Base-by-base conservation (phyloP, 352 stramenopile genomes). In the Pythium phragmitis region DNA sequence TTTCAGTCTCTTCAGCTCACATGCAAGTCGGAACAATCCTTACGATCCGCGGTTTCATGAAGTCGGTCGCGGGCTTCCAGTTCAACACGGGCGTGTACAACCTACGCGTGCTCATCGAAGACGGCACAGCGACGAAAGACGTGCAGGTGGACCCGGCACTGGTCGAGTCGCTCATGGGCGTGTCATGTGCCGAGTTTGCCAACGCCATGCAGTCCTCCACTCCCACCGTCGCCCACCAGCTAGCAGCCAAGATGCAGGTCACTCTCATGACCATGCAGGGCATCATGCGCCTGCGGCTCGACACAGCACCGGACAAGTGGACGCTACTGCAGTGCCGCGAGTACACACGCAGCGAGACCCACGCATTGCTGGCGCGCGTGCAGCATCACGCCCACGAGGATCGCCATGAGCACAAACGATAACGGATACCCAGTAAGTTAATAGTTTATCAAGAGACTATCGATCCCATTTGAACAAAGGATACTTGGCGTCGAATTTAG, bases 1-100 rank as follows among this genome's bases (percentile, higher is more conserved):
- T 71, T 7, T n/a, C 53, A 0, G 45, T 34, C 0, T 28, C 39
- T 46, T 21, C 39, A 19, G 16, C 50, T 9, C 39, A 19, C 2
- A 63, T 43, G 7, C 54, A n/a, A 23, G 36, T 65, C 8, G 57
- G 53, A 19, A 50, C 50, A 19, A 57, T 61, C 4, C 19, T 73
- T 7, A 60, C 51, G 21, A 78, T 94, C 45, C 82, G 81, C 21
- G 86, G 72, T 16, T 93, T 82, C 58, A 77, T 94, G 57, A 92
- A 94, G 69, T 94, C 86, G 17, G 86, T 94, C 17, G 69, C 81
- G n/a, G 79, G 80, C 0, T 94, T 94, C 67, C 79, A 92, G 63
- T 94, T 89, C 56, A 76, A 87, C 36, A 87, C 73, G 4, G 86
- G 86, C 4, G 60, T 63, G 13, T 94, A 92, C 63, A 72, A 84